Base-by-base conservation (phyloP, 176 grass and related monocot genomes). In the Pharus latifolius region DNA sequence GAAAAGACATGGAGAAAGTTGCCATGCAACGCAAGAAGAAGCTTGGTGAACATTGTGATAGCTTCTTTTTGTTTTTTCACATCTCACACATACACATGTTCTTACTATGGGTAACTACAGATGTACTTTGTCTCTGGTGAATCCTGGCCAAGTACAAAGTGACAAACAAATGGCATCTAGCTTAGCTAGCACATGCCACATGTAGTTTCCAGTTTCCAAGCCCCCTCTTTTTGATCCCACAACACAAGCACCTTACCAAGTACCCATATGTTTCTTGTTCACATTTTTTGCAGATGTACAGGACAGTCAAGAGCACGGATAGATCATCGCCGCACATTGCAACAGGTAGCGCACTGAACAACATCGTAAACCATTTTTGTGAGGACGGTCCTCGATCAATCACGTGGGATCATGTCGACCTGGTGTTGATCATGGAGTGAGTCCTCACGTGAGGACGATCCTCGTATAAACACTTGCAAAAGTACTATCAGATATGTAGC, bases 291-390 rank as follows among this genome's bases (percentile, higher is more conserved):
- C 87, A 99, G 96, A 99, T 99, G 96, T 99, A 99, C 69, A 82
- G 96, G 84, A 99, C 90, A 56, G 96, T 99, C 57, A 99, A 77
- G 85, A 78, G 84, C 87, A 91, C 84, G 25, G 96, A 99, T 69
- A 91, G 84, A 90, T 78, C 69, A 18, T n/a, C 65, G 20, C 59
- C 65, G 33, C 78, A 70, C 59, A 61, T 28, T 29, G 25, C 61
- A n/a, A 2, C 73, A 76, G 63, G 76, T 70, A 77, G n/a, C n/a
- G n/a, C n/a, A n/a, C n/a, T n/a, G n/a, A n/a, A n/a, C n/a, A n/a
- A n/a, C n/a, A n/a, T n/a, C n/a, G n/a, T n/a, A n/a, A n/a, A n/a
- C n/a, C n/a, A n/a, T n/a, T n/a, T n/a, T n/a, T n/a, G n/a, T n/a
- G n/a, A n/a, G n/a, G n/a, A n/a, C n/a, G n/a, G n/a, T n/a, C n/a